Evolutionary conservation across 1,284 basidiomycete genomes (phyloP).

Genomic region (Singerocomus inundabilis): DNA sequence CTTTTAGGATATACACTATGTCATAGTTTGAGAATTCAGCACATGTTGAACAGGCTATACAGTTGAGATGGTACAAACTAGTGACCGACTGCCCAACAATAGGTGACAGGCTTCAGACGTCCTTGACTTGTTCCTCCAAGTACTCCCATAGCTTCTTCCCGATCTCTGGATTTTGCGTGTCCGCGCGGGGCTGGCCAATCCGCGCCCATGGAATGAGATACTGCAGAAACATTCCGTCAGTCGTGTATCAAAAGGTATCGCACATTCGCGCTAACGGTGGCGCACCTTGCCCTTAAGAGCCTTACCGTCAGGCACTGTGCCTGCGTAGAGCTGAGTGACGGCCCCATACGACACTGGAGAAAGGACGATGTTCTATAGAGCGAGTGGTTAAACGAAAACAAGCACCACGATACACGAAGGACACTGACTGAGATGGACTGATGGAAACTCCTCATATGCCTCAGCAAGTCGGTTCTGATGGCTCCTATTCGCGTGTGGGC

Average conservation of each 20-base stretch:
- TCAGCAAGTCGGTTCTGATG: constrained; percentile 29
- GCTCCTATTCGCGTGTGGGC: constrained; percentile 2
- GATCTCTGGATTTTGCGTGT: constrained; percentile 34
- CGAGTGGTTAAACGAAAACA: not conserved
- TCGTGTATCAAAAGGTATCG: no score
- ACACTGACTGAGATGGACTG: no score
- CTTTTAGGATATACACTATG: no score
- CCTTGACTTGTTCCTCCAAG: constrained; percentile 41
- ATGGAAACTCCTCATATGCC: constrained; percentile 14
- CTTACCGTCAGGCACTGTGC: constrained; percentile 42
- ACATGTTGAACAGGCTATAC: no score
- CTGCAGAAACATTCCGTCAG: constrained; percentile 20
- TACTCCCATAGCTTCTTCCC: constrained; percentile 41
- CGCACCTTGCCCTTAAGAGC: constrained; percentile 46
- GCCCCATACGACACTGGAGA: constrained; percentile 41
- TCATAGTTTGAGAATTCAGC: no score
- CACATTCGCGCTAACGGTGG: no score
- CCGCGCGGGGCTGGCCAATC: constrained; percentile 24
- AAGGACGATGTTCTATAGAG: constrained; percentile 11
- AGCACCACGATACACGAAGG: not conserved
- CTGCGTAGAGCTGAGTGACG: constrained; percentile 54
- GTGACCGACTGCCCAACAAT: no score
- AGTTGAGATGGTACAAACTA: no score
- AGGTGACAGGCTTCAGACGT: constrained; percentile 10
- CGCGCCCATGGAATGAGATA: constrained; percentile 49